A percentile compares a stretch with the other conserved stretches of the same genome.
These are phyloP conservation scores for Talaromyces atroroseus DNA, from an alignment of 2,329 filamentous ascomycete species.

Conservation along the genomic window DNA sequence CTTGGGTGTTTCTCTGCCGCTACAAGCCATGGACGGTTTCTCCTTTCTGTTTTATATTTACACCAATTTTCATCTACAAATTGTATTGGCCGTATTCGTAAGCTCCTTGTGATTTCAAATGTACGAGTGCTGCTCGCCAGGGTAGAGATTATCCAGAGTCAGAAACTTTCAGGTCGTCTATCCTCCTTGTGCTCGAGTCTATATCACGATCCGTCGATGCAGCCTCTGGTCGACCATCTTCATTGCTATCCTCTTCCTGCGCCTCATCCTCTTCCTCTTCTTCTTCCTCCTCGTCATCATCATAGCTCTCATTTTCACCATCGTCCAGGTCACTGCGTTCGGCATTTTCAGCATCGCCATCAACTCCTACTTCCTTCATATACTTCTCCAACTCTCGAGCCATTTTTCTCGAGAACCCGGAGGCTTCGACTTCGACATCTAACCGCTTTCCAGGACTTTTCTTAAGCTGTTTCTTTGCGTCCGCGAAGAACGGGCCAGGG, in stretches of 20 bases:
- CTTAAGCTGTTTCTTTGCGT: constrained; percentile 66
- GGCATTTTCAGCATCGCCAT: constrained; percentile 44
- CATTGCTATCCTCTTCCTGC: constrained; percentile 12
- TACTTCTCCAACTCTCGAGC: constrained; percentile 87
- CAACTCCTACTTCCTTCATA: constrained; percentile 66
- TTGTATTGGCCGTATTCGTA: neutral
- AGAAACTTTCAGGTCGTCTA: constrained; percentile 29
- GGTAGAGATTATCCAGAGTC: constrained; percentile 15
- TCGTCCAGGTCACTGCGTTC: constrained; percentile 32
- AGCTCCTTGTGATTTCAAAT: neutral
- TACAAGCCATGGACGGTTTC: neutral
- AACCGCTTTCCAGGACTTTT: constrained; percentile 63
- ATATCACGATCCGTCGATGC: constrained; percentile 15
- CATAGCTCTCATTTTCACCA: constrained; percentile 36
- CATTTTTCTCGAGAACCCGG: constrained; percentile 96
- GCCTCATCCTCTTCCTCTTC: constrained; percentile 32
- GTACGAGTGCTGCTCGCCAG: neutral
- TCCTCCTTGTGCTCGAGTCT: constrained; percentile 24
- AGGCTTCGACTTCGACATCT: constrained; percentile 84
- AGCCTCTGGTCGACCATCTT: constrained; percentile 8
- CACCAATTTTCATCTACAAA: neutral
- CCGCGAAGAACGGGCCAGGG: constrained; percentile 77
- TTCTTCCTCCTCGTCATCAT: constrained; percentile 25
- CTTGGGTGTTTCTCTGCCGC: too few relatives aligned
- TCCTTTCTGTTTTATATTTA: too few relatives aligned